Evolutionary conservation across 306 rosid species (phyloP), one percentile per base, ranked within the genome.

Genomic region (Trichosanthes truncata): DNA sequence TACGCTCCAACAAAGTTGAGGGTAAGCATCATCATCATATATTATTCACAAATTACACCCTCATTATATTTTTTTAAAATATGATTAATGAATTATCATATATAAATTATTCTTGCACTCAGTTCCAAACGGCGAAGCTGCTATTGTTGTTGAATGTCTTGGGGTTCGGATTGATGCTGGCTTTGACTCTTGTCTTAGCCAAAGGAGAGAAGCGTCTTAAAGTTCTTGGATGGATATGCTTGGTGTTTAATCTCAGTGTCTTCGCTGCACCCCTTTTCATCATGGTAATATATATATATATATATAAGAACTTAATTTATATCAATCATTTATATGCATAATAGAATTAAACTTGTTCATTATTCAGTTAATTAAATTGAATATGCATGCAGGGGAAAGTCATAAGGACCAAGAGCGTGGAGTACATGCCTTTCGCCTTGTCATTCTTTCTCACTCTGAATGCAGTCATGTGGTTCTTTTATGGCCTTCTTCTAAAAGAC

Each of bases 381-480:
- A 15, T 15, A 62, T 3, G 9, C 23, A 8, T 87, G 87, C 91
- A 95, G 99, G 89, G 87, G 5, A 83, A 82, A 85, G 98, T 96
- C 1, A 89, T 91, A 35, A 81, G 61, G 79, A 91, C 98, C 0
- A 88, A 87, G 87, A 93, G 98, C 23, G 98, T 93, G 29, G 98
- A 96, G 80, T 96, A 79, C 88, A 91, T 96, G 99, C 99, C 98
- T 0, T 90, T 96, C 65, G 85, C 84, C 20, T n/a, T 96, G 56
- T 93, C 99, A 48, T 78, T 93, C 85, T 96, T 87, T 81, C 84
- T 96, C 26, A 96, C 99, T 56, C 62, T 91, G 36, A 88, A 88
- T 75, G 99, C 98, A 68, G 98, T 93, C 73, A 87, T 82, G 89
- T 93, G 99, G 99, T 96, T 96, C 91, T 96, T 90, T 84, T 96